Evolutionary conservation across 768 basidiomycete species (phyloP).

Genomic region (Mrakia hoshinonis): DNA sequence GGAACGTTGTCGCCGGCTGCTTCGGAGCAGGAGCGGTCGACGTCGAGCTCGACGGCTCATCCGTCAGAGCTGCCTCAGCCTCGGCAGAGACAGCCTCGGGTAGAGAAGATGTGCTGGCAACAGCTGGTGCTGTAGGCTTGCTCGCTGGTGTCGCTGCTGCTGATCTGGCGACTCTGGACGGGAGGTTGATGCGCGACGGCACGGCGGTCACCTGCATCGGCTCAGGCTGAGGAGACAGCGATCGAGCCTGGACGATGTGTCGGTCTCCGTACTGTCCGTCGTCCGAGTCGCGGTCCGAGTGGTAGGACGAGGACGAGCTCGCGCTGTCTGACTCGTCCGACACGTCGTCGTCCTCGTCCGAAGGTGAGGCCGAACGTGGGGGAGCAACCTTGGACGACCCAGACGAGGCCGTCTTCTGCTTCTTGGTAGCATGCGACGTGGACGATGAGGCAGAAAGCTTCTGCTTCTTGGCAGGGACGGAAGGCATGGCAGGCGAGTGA

Average conservation of each 20-base stretch:
- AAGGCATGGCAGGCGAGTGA: neutral
- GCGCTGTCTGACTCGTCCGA: constrained; percentile 10
- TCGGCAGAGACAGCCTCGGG: neutral
- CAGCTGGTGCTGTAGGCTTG: neutral
- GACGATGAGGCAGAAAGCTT: neutral
- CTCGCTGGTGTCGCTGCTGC: neutral
- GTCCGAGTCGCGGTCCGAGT: constrained; percentile 9
- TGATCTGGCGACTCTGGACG: constrained; percentile 9
- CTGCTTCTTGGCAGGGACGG: constrained; percentile 15
- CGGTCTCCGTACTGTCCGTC: neutral
- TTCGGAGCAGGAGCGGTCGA: neutral
- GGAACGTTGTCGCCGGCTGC: constrained; percentile 34
- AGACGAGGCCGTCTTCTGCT: neutral
- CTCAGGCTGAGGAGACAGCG: neutral
- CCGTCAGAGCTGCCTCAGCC: neutral
- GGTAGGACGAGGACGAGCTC: neutral
- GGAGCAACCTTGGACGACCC: neutral
- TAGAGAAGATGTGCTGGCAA: neutral
- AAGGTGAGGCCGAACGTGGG: neutral
- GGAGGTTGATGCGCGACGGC: constrained; percentile 24
- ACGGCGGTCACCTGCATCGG: constrained; percentile 5
- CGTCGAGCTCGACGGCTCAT: neutral
- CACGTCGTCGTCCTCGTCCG: neutral
- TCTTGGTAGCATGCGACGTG: neutral
- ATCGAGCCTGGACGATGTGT: neutral